Conservation (phyloP, 345 rosid genomes). For the Salix udensis region DNA sequence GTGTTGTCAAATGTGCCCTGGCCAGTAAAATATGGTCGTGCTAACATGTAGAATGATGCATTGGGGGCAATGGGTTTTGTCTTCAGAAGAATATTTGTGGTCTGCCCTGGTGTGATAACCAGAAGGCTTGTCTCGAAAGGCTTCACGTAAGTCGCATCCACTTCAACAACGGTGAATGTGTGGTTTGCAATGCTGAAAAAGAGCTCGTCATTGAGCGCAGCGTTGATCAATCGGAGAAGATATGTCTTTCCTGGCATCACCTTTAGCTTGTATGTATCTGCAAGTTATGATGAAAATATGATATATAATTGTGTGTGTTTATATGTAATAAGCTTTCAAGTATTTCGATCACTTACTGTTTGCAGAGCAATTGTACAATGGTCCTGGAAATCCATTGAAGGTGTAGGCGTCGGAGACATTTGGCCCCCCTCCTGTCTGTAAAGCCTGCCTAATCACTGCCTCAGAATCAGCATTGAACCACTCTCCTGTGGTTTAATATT, state of each 20-base stretch:
- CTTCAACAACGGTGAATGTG: slow-evolving; percentile 59
- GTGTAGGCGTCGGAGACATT: slow-evolving; percentile 77
- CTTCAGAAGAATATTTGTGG: slow-evolving; percentile 62
- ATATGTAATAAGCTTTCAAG: too few species aligned
- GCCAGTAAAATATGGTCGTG: slow-evolving; percentile 67
- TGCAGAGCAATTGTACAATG: slow-evolving; percentile 65
- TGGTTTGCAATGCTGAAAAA: slow-evolving; percentile 79
- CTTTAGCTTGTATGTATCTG: slow-evolving; percentile 60
- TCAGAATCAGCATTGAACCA: slow-evolving; percentile 72
- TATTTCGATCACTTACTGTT: slow-evolving; percentile 30
- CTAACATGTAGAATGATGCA: slow-evolving; percentile 58
- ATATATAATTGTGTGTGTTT: too few species aligned
- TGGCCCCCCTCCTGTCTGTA: slow-evolving; percentile 62
- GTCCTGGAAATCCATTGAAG: slow-evolving; percentile 76
- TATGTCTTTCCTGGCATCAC: slow-evolving; percentile 72
- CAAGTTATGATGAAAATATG: background rate
- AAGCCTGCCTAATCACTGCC: slow-evolving; percentile 57
- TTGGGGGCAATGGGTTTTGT: slow-evolving; percentile 49
- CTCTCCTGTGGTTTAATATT: slow-evolving; percentile 43
- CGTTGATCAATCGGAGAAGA: slow-evolving; percentile 64
- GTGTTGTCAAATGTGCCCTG: slow-evolving; percentile 62
- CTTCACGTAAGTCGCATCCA: slow-evolving; percentile 69
- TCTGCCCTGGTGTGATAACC: slow-evolving; percentile 61
- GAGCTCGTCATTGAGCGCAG: slow-evolving; percentile 70
- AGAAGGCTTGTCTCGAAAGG: slow-evolving; percentile 54